phyloP scores from a whole-genome alignment of 768 basidiomycete genomes.

The Phaeolepiota aurea region DNA sequence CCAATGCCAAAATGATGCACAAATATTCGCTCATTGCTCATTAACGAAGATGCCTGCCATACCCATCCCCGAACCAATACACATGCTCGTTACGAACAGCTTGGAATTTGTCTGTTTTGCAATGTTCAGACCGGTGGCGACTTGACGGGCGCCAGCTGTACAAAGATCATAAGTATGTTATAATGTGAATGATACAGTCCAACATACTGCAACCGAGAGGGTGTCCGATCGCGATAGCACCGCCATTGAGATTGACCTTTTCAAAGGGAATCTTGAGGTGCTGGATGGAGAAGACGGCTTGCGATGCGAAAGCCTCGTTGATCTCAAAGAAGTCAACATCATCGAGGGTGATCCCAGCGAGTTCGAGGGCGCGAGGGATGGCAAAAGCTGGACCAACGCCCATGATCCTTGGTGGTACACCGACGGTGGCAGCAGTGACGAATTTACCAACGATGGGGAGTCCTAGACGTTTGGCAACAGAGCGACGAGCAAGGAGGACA shows the following conservation, averaged over 20 bases:
- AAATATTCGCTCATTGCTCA: conserved; percentile 48
- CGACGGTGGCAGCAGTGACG: conserved; percentile 58
- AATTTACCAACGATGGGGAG: conserved; percentile 88
- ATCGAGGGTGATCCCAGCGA: conserved; percentile 50
- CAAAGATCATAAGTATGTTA: no score
- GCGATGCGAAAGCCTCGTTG: conserved; percentile 86
- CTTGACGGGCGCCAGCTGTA: conserved; percentile 75
- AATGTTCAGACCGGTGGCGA: conserved; percentile 77
- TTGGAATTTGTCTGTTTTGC: conserved; percentile 70
- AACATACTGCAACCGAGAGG: conserved; percentile 77
- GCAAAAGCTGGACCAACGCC: conserved; percentile 89
- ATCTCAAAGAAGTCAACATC: conserved; percentile 91
- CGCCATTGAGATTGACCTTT: conserved; percentile 84
- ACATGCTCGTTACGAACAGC: conserved; percentile 88
- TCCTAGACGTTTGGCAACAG: conserved; percentile 71
- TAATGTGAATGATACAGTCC: conserved; percentile 7
- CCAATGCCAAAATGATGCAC: background rate
- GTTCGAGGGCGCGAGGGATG: conserved; percentile 66
- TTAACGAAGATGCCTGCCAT: conserved; percentile 84
- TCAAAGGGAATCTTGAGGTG: conserved; percentile 61
- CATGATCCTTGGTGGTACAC: conserved; percentile 86
- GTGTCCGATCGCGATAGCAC: conserved; percentile 86
- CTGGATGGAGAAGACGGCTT: conserved; percentile 68
- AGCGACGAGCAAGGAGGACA: conserved; percentile 75
- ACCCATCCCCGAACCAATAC: conserved; percentile 85